Base-by-base conservation (phyloP, 225 moss, liverwort and hornwort species). In the Asterella californica region DNA sequence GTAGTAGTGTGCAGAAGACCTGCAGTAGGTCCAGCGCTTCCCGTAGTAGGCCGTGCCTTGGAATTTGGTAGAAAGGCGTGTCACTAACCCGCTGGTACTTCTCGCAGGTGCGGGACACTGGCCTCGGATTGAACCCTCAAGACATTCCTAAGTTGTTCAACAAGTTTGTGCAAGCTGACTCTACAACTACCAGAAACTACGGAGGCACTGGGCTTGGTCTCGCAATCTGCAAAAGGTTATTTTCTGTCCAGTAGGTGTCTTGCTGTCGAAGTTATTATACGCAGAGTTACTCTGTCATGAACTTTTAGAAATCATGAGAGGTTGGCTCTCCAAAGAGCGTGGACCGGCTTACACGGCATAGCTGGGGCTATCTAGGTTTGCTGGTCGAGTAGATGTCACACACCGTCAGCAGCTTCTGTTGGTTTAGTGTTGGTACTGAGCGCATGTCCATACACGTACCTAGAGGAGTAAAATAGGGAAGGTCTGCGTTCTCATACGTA, bases 131-230 rank as follows among this genome's bases (percentile, higher is more conserved):
- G 55, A 87, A 88, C 76, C 83, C 87, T 25, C 89, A 93, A 83
- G 96, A 96, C 81, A 94, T 96, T n/a, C 93, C 96, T 3, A 90
- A 90, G 83, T 86, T 96, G 37, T 96, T 96, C 52, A 91, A 96
- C 81, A 96, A 96, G 86, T 96, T 96, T 74, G 94, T 96, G 12
- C 94, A 94, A 85, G 96, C 96, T 36, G 96, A 96, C 82, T 92
- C 91, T 29, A 96, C 96, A 7, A 94, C 96, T 22, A 96, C 96
- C 69, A 90, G 96, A 88, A 91, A 94, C 29, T 94, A 94, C 76
- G 96, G 96, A 67, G 96, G 96, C 61, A 96, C 96, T 52, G 96
- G 96, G 9, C 90, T 96, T 69, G 96, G 96, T 79, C 81, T 96
- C 69, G 96, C 96, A 15, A 96, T 96, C 73, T 94, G 96, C 82